Evolutionary conservation across 164 flowering plant genomes (phyloP).

Genomic region (Stephania japonica): DNA sequence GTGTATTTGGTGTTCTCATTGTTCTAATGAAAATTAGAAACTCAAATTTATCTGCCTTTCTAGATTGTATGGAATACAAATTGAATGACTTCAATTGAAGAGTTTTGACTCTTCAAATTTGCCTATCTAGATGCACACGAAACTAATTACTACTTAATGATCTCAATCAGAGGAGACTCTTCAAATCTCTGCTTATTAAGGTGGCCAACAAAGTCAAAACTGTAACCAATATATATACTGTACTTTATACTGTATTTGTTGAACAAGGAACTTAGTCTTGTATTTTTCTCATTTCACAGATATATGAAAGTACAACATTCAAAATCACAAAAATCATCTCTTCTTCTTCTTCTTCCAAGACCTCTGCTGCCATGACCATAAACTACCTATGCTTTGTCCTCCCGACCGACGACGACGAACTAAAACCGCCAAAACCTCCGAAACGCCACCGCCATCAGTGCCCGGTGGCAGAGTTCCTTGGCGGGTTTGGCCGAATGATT

Average conservation of each 20-base stretch:
- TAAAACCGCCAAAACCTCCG: conserved; percentile 5
- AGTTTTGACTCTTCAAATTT: too few species aligned
- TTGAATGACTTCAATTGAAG: too few species aligned
- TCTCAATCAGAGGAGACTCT: neutral
- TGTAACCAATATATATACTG: too few species aligned
- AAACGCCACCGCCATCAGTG: conserved; percentile 3
- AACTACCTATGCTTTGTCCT: conserved; percentile 48
- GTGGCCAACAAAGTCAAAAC: neutral
- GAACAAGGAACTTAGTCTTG: too few species aligned
- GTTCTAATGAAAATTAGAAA: neutral
- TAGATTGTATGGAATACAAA: neutral
- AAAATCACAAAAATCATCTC: neutral
- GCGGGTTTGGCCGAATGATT: conserved; percentile 1
- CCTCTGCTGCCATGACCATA: conserved; percentile 18
- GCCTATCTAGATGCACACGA: neutral
- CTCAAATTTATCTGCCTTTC: neutral
- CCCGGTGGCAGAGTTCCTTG: conserved; percentile 18
- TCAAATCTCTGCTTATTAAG: too few species aligned
- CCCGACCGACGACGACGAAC: conserved; percentile 42
- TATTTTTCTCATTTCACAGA: too few species aligned
- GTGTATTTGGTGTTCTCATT: neutral
- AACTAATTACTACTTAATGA: neutral
- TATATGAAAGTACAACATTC: too few species aligned
- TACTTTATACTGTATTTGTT: too few species aligned
- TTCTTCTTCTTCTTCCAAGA: neutral